Conservation (phyloP, 768 basidiomycete genomes). For the Boletus subcaerulescens region DNA sequence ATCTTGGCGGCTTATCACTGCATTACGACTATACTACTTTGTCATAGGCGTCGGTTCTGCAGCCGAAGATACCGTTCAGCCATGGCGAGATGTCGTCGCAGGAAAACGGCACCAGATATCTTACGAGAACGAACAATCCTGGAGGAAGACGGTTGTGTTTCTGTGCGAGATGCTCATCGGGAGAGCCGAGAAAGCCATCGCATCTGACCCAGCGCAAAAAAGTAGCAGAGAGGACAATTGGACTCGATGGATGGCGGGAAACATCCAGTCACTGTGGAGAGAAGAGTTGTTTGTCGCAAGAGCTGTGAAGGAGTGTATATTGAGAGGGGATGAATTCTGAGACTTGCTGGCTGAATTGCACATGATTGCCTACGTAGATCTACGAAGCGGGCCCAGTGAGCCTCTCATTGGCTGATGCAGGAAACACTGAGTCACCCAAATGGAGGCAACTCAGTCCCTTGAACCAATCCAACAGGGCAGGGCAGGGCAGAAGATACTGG, state of each 20-base stretch:
- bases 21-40: slow-evolving; percentile 64
- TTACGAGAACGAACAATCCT: slow-evolving; percentile 46
- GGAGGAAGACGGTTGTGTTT: slow-evolving; percentile 38
- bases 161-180: slow-evolving; percentile 40
- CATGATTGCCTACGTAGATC: too few relatives aligned
- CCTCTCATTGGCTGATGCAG: too few relatives aligned
- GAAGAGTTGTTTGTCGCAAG: slow-evolving; percentile 57
- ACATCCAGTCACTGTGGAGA: slow-evolving; percentile 52
- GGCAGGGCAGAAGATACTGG: too few relatives aligned
- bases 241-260: slow-evolving; percentile 34
- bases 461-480: too few relatives aligned
- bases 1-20: slow-evolving; percentile 74
- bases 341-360: background rate
- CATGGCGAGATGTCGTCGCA: slow-evolving; percentile 55
- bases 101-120: slow-evolving; percentile 47
- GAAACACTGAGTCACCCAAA: too few relatives aligned
- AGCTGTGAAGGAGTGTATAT: slow-evolving; percentile 45
- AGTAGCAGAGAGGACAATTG: slow-evolving; percentile 17
- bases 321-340: slow-evolving; percentile 49
- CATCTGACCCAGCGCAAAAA: background rate
- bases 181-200: slow-evolving; percentile 30
- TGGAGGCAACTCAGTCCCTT: too few relatives aligned
- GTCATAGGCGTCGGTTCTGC: slow-evolving; percentile 29
- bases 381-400: too few relatives aligned
- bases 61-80: slow-evolving; percentile 34